Base-by-base conservation (phyloP, 2,329 filamentous ascomycete species). In the Phoma herbarum region DNA sequence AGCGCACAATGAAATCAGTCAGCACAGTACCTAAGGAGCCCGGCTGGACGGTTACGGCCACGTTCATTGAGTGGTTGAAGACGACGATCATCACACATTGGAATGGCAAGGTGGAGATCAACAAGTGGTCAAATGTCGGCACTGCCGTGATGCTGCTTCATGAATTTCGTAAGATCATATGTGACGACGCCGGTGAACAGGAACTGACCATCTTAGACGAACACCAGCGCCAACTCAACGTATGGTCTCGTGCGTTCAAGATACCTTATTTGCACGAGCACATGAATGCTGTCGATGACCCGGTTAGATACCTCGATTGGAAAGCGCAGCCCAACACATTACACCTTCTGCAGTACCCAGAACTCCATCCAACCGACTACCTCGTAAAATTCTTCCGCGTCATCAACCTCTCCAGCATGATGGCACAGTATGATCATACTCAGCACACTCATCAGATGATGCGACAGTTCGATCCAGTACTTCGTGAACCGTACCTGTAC, bases 321-420 rank as follows among this genome's bases (percentile, higher is more conserved):
- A 4, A 88, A 86, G 60, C 80, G 0, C 88, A 86, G 29, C 86
- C 83, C 59, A 87, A 88, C 65, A 86, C 81, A 26, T 80, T 88
- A 22, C 93, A 97, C 75, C 80, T 98, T 0, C 80, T 98, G 3
- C 88, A 93, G 58, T 92, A 90, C 63, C 87, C 91, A 0, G 96
- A 90, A 71, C 82, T 98, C 0, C 97, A 97, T 68, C 87, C 85
- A 20, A 84, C 88, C 0, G 83, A 88, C 0, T 86, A 87, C 1
- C 79, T 96, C 2, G 89, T 96, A 2, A 88, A 87, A 0, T 96
- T 93, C 73, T 97, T 98, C 74, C 88, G 94, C 18, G 87, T 92
- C 4, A 88, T 97, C 70, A 97, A 97, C 72, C 92, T 95, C 69
- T 87, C 91, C 0, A 85, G 85, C 16, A 98, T 98, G 94, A 91